Conservation (phyloP, 78 protist species). For the Polysphondylium violaceum region DNA sequence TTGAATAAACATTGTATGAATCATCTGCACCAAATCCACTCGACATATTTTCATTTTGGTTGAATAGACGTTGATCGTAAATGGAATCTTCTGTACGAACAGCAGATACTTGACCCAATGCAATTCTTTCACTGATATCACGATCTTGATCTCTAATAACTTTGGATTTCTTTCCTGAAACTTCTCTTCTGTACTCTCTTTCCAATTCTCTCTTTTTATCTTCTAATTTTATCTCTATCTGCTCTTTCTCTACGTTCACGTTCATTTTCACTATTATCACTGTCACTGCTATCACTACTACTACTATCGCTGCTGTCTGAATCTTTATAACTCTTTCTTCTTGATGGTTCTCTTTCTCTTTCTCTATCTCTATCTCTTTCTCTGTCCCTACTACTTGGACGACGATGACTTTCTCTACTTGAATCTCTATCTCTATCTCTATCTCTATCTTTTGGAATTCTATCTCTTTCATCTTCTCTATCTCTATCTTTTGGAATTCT, state of each 20-base stretch:
- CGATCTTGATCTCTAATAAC: slow-evolving; percentile 88
- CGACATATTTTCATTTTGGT: slow-evolving; percentile 76
- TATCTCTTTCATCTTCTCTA: slow-evolving; percentile 1
- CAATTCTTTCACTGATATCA: slow-evolving; percentile 94
- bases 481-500: not conserved
- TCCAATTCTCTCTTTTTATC: slow-evolving; percentile 77
- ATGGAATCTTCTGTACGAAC: slow-evolving; percentile 80
- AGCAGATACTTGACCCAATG: slow-evolving; percentile 87
- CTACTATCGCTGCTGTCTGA: not conserved
- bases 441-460: not conserved
- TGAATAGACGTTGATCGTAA: slow-evolving; percentile 96
- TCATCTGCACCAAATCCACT: slow-evolving; percentile 87
- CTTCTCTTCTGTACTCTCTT: slow-evolving; percentile 75
- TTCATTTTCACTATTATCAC: slow-evolving; percentile 15
- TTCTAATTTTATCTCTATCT: slow-evolving; percentile 81
- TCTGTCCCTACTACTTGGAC: slow-evolving; percentile 28
- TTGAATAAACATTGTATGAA: slow-evolving; percentile 51
- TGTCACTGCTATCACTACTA: slow-evolving; percentile 6
- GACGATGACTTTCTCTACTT: not conserved
- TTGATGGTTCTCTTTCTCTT: not conserved
- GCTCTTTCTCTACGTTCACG: slow-evolving; percentile 18
- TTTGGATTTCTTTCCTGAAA: slow-evolving; percentile 71
- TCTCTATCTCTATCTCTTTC: slow-evolving; percentile 20
- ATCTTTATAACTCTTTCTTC: not conserved
- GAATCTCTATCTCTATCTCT: not conserved